Percentiles rank a stretch among this genome's conserved stretches.
These are phyloP conservation scores for Neurospora pannonica DNA, from an alignment of 495 filamentous ascomycete species.

Conservation along the genomic window DNA sequence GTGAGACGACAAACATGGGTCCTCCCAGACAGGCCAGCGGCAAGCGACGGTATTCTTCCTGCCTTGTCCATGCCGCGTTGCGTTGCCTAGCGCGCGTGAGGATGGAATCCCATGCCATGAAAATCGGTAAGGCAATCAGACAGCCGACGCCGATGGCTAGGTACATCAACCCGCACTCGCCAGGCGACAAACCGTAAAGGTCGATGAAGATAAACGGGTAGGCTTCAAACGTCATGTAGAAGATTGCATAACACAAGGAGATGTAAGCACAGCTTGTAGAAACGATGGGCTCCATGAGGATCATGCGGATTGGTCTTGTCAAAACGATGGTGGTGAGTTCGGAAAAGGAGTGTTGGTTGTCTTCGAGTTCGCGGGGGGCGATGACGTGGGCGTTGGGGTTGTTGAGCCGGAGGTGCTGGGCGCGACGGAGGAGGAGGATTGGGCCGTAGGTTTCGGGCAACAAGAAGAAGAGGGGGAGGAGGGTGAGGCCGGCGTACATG, in stretches of 20 bases:
- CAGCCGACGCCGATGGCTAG: conserved; percentile 38
- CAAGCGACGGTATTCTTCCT: conserved; percentile 54
- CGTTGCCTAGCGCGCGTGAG: conserved; percentile 14
- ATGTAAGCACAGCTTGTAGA: conserved; percentile 59
- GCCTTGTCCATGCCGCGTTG: conserved; percentile 23
- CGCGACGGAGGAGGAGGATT: conserved; percentile 47
- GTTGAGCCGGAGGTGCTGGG: conserved; percentile 39
- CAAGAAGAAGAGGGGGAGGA: conserved; percentile 41
- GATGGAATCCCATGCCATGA: conserved; percentile 38
- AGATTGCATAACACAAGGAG: conserved; percentile 60
- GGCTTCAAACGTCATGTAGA: conserved; percentile 65
- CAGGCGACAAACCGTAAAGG: conserved; percentile 36
- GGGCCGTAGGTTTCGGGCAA: conserved; percentile 57
- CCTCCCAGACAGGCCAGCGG: conserved; percentile 60
- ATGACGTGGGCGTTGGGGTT: conserved; percentile 28
- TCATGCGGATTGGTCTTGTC: conserved; percentile 33
- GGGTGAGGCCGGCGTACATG: conserved; percentile 43
- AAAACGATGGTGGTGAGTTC: conserved; percentile 30
- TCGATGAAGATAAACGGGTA: conserved; percentile 55
- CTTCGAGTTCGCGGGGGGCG: conserved; percentile 27
- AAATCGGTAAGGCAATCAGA: conserved; percentile 37
- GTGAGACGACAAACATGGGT: conserved; percentile 46
- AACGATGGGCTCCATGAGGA: conserved; percentile 38
- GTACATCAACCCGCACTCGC: conserved; percentile 36
- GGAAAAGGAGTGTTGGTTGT: conserved; percentile 12